Evolutionary conservation across 768 basidiomycete genomes (phyloP).

Genomic region (Ramaria sp.): DNA sequence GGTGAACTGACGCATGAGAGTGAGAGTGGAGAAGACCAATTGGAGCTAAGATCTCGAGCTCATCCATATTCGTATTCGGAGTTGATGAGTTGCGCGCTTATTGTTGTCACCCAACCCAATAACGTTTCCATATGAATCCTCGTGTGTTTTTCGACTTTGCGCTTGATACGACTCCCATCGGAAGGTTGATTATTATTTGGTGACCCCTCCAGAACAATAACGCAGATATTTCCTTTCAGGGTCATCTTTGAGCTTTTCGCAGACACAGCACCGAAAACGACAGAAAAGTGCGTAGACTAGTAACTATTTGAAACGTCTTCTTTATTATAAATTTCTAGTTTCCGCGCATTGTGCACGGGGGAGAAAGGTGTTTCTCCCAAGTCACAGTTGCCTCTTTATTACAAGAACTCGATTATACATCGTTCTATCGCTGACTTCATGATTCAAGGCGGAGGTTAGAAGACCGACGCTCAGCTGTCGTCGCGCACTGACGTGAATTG

Average conservation of each 20-base stretch:
- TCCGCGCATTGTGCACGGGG: conserved; percentile 78
- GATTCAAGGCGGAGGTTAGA: conserved; percentile 68
- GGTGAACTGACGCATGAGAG: conserved; percentile 56
- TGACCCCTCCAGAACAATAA: conserved; percentile 1
- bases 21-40: conserved; percentile 1
- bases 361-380: conserved; percentile 62
- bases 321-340: conserved; percentile 34
- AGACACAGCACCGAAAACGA: conserved; percentile 63
- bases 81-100: not conserved
- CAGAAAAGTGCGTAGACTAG: conserved; percentile 53
- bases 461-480: not conserved
- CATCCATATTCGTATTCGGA: not conserved
- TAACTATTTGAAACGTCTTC: not conserved
- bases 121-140: conserved; percentile 24
- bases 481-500: not conserved
- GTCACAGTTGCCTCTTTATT: conserved; percentile 63
- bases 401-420: conserved; percentile 72
- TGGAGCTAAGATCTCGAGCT: not conserved
- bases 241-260: conserved; percentile 68
- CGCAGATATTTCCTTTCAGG: conserved; percentile 23
- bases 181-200: conserved; percentile 33
- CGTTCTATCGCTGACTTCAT: conserved; percentile 71
- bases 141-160: conserved; percentile 64
- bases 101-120: not conserved
- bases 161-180: conserved; percentile 35